A percentile compares a stretch with the other conserved stretches of the same genome.
Evolutionary conservation across 2,329 filamentous ascomycete species (phyloP).

Genomic region (Emmonsiellopsis sp.): DNA sequence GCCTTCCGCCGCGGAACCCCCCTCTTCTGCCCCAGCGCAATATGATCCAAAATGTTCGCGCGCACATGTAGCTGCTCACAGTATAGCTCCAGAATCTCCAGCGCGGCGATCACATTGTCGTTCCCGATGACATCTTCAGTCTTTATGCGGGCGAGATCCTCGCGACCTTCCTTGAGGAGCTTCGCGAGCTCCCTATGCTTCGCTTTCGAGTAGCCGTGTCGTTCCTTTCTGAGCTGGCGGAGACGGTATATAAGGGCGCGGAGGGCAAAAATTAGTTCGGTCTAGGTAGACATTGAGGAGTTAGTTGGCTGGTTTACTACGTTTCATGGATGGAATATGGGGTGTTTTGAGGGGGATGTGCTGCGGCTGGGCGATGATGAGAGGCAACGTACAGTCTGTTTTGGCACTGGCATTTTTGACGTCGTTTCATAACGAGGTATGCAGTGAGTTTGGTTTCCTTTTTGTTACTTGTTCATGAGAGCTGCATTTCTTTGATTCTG

Average conservation of each 20-base stretch:
- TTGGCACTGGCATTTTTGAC: constrained; percentile 11
- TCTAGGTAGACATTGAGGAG: constrained; percentile 2
- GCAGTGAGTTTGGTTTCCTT: neutral
- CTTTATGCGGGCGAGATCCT: constrained; percentile 16
- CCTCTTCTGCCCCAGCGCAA: constrained; percentile 13
- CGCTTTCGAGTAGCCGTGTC: constrained; percentile 14
- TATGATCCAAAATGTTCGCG: constrained; percentile 16
- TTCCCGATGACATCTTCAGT: constrained; percentile 17
- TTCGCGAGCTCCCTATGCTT: constrained; percentile 16
- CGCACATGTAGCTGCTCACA: constrained; percentile 15
- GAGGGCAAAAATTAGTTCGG: constrained; percentile 14
- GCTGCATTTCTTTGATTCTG: neutral
- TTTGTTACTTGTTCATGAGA: neutral
- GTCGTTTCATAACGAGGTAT: neutral
- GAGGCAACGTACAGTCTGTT: constrained; percentile 12
- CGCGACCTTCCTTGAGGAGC: constrained; percentile 14
- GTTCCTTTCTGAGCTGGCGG: constrained; percentile 16
- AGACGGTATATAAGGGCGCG: constrained; percentile 14
- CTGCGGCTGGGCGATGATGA: neutral
- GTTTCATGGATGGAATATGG: neutral
- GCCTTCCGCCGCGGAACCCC: neutral
- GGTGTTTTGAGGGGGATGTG: neutral
- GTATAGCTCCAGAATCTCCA: constrained; percentile 16
- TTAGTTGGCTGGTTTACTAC: neutral
- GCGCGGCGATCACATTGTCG: constrained; percentile 14